Base-by-base conservation (phyloP, 768 basidiomycete genomes). In the Nevesoporus exiguus region DNA sequence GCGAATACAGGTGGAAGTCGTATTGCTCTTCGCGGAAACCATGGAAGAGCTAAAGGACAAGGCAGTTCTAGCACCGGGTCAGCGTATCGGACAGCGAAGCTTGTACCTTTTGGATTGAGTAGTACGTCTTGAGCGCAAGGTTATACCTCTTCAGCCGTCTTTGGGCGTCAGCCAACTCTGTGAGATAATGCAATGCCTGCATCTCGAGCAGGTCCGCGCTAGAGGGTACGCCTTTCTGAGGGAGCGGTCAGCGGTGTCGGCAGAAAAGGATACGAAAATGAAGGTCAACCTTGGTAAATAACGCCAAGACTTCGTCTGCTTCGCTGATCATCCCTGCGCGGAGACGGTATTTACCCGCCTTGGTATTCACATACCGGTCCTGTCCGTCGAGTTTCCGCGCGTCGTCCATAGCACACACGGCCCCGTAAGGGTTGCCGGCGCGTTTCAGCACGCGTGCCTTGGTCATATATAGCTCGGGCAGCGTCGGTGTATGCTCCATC, bases 1-100 rank as follows among this genome's bases (percentile, higher is more conserved):
- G 60, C 60, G 91, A 91, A 70, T 98, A 99, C 7, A 88, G 84
- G 68, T 99, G 97, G 78, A 99, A 99, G 70, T 99, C 97, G 62
- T 88, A 98, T 71, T 98, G 94, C 64, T 97, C 95, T 60, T 98
- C 93, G 59, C 97, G 93, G 59, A 90, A 81, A 49, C 89, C 88
- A 49, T 86, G 80, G 68, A 96, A 98, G 15, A 86, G 73, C 90
- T 91, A 55, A 37, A 27, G 46, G 21, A 30, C 21, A 48, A 49
- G 15, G 42, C 40, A 11, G 46, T 49, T 63, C 21, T 33, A 63
- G 44, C 43, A 21, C 43, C 31, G 34, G 27, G 27, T 29, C 31
- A 39, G 41, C 56, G 30, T 29, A 27, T 49, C 52, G 22, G 15
- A 56, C 22, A 22, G 42, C 51, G 45, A 54, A 43, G 19, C 30